A percentile compares a stretch with the other conserved stretches of the same genome.
These are phyloP conservation scores for Ophiostoma piceae DNA, from an alignment of 2,329 filamentous ascomycete species.

Conservation along the genomic window DNA sequence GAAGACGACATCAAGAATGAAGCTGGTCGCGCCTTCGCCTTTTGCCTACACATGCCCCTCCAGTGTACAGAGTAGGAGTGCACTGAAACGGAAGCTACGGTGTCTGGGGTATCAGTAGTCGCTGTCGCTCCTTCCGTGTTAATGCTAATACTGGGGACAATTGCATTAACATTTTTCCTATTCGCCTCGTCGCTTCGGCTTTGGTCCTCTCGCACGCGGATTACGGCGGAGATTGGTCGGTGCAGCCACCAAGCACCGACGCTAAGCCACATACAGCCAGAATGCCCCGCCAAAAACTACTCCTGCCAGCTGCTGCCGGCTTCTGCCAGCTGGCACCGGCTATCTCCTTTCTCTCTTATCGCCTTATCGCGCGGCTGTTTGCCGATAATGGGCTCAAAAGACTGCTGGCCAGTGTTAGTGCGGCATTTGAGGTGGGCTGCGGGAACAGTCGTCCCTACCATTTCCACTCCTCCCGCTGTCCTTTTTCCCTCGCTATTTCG, in stretches of 20 bases:
- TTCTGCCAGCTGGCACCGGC: conserved; percentile 9
- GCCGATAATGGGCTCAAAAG: conserved; percentile 17
- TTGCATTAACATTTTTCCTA: conserved; percentile 1
- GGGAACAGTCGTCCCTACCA: conserved; percentile 10
- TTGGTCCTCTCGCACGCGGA: conserved; percentile 22
- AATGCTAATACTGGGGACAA: neutral
- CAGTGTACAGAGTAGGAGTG: neutral
- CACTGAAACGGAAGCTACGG: conserved; percentile 21
- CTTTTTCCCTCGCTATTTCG: conserved; percentile 18
- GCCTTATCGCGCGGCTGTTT: conserved; percentile 21
- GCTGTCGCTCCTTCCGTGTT: conserved; percentile 15
- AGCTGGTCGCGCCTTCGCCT: conserved; percentile 19
- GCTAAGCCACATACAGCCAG: conserved; percentile 15
- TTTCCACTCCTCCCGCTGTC: conserved; percentile 12
- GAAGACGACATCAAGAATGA: neutral
- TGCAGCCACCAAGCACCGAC: conserved; percentile 21
- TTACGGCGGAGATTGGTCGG: conserved; percentile 28
- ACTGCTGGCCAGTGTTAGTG: conserved; percentile 12
- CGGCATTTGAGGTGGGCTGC: conserved; percentile 15
- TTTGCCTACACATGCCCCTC: conserved; percentile 13
- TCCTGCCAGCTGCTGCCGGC: neutral
- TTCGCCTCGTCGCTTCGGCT: conserved; percentile 17
- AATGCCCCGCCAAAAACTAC: neutral
- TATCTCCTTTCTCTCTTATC: neutral
- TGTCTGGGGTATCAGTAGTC: neutral